Base-by-base conservation (phyloP, 1,284 basidiomycete species). In the Ganoderma leucocontextum region DNA sequence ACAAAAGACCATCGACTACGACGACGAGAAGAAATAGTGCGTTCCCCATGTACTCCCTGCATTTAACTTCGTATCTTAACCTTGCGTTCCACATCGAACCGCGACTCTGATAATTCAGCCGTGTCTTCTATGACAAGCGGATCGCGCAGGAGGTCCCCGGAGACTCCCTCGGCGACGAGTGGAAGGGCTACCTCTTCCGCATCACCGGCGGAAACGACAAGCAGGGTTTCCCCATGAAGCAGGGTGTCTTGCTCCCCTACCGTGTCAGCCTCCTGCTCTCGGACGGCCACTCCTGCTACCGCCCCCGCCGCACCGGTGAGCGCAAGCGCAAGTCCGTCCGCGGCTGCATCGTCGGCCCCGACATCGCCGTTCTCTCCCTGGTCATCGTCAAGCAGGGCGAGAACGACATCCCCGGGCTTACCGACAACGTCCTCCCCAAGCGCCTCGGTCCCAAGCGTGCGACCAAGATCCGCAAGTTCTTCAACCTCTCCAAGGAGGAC, bases 141-240 rank as follows among this genome's bases (percentile, higher is more conserved):
- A 97, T 99, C 87, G 81, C 95, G 55, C 95, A 98, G 82, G 97
- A 99, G 84, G 95, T 99, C 78, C 89, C 94, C 69, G 94, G 90
- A 75, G 96, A 98, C 86, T 82, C 91, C 65, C 85, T 99, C 78
- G 96, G 97, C 78, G 95, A 98, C 81, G 97, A 99, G 86, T 99
- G 91, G 89, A 96, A 95, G 83, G 97, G 97, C 71, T 99, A 99
- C 86, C 86, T 98, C 82, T 91, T 98, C 89, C 93, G 96, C 79
- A 95, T 99, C 86, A 96, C 95, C 60, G 97, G 97, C 79, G 95
- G 95, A 72, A 97, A 97, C 86, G 95, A 97, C 89, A 96, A 95
- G 85, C 94, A 95, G 81, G 94, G 95, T 83, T 98, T 98, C 91
- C 96, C 96, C 65, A 98, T 98, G 96, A 99, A 99, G 87, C 97